Conservation (phyloP, 257 asterid genomes). For the Capsicum rhomboideum region DNA sequence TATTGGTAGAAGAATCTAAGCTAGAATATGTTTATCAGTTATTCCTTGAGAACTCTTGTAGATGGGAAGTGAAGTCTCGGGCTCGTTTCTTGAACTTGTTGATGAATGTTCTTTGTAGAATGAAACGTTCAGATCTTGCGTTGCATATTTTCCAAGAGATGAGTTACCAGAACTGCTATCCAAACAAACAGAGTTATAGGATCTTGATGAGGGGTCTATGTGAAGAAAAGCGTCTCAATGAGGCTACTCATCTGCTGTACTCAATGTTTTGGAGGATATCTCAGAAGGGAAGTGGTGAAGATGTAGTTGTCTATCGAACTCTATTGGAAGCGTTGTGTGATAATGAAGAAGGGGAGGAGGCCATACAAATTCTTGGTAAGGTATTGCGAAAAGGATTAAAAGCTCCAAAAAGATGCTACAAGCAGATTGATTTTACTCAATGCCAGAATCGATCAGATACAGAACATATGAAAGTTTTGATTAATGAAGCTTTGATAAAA, state of each 20-base stretch:
- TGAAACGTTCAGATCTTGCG: constrained; percentile 71
- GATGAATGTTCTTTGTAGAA: constrained; percentile 54
- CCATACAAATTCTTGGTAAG: constrained; percentile 53
- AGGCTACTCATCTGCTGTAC: constrained; percentile 76
- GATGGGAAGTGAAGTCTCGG: constrained; percentile 84
- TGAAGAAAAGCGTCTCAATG: constrained; percentile 50
- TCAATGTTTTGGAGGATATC: constrained; percentile 86
- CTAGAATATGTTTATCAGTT: constrained; percentile 45
- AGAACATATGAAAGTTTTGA: constrained; percentile 34
- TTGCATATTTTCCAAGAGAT: constrained; percentile 72
- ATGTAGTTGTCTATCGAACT: constrained; percentile 57
- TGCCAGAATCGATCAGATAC: constrained; percentile 23
- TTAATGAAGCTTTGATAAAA: constrained; percentile 57
- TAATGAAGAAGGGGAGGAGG: constrained; percentile 59
- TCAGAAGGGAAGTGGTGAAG: constrained; percentile 71
- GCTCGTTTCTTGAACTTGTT: constrained; percentile 54
- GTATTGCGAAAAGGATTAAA: constrained; percentile 74
- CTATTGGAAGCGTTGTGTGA: constrained; percentile 78
- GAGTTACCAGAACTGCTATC: constrained; percentile 61
- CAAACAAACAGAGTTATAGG: constrained; percentile 60
- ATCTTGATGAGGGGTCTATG: constrained; percentile 87
- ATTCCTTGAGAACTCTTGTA: constrained; percentile 50
- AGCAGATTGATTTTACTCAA: constrained; percentile 42
- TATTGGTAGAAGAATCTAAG: constrained; percentile 58
- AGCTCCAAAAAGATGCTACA: constrained; percentile 50